These are phyloP conservation scores for Coemansia erecta DNA, from an alignment of 192 early-diverging fungal species.

Conservation along the genomic window DNA sequence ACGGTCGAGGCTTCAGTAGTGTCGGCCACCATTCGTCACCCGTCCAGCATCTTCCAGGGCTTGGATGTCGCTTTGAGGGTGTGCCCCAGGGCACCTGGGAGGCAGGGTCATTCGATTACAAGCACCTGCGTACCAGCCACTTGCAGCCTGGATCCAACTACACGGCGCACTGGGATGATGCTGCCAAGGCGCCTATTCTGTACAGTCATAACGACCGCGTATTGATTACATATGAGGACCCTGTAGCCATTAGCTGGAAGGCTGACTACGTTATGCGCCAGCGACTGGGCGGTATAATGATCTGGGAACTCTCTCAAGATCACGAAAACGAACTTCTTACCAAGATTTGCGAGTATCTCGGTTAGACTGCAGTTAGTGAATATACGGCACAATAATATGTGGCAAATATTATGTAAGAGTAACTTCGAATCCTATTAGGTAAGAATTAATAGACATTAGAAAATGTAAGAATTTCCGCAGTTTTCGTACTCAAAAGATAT, in stretches of 20 bases:
- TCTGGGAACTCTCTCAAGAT: conserved; percentile 73
- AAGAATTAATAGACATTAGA: too few relatives aligned
- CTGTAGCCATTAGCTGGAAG: conserved; percentile 64
- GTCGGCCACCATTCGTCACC: conserved; percentile 60
- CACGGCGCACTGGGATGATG: conserved; percentile 72
- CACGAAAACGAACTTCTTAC: conserved; percentile 35
- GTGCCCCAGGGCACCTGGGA: conserved; percentile 86
- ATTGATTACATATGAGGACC: conserved; percentile 81
- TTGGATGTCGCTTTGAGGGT: conserved; percentile 64
- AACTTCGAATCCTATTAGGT: too few relatives aligned
- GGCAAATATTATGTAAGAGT: too few relatives aligned
- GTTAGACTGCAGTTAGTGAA: too few relatives aligned
- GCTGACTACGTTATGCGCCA: conserved; percentile 59
- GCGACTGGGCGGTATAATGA: conserved; percentile 70
- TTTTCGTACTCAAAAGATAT: too few relatives aligned
- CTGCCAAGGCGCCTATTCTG: conserved; percentile 74
- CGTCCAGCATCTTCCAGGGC: conserved; percentile 41
- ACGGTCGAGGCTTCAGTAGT: conserved; percentile 90
- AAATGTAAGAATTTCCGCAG: too few relatives aligned
- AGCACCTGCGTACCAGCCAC: conserved; percentile 55
- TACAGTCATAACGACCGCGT: conserved; percentile 69
- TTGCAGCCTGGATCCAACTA: conserved; percentile 59
- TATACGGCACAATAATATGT: too few relatives aligned
- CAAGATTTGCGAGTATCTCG: conserved; percentile 53
- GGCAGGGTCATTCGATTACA: conserved; percentile 88